These are phyloP conservation scores for Porphyrellus cyaneotinctus DNA, from an alignment of 768 basidiomycete species.

Conservation along the genomic window DNA sequence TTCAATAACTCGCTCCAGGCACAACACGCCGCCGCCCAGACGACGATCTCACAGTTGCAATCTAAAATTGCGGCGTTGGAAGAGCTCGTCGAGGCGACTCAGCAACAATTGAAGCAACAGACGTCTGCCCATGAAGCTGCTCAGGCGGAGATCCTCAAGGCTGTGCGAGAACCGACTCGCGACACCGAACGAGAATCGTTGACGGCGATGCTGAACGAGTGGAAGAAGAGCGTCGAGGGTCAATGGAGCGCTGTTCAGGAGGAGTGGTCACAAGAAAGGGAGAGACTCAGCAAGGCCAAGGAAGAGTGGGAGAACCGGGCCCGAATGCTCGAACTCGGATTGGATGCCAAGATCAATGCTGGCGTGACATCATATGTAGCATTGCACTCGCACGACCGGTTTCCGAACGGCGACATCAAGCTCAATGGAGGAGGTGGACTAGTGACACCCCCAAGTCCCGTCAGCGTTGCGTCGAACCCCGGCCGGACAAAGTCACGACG, in stretches of 20 bases:
- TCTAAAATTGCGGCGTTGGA: constrained; percentile 68
- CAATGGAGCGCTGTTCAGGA: constrained; percentile 75
- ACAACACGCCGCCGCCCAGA: constrained; percentile 74
- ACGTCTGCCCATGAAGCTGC: constrained; percentile 34
- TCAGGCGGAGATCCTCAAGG: constrained; percentile 31
- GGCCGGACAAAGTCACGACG: constrained; percentile 37
- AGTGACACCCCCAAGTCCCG: constrained; percentile 73
- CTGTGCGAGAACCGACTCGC: constrained; percentile 32
- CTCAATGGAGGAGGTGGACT: constrained; percentile 43
- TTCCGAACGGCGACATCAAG: constrained; percentile 32
- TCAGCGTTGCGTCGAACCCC: constrained; percentile 66
- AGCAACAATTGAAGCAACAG: constrained; percentile 38
- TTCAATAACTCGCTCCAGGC: constrained; percentile 69
- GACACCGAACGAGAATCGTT: constrained; percentile 46
- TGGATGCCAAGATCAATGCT: constrained; percentile 42
- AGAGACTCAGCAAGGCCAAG: constrained; percentile 64
- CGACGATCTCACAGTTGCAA: constrained; percentile 66
- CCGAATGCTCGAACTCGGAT: constrained; percentile 47
- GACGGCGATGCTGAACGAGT: constrained; percentile 55
- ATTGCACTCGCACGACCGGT: constrained; percentile 38
- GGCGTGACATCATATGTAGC: constrained; percentile 29
- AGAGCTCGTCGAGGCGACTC: constrained; percentile 51
- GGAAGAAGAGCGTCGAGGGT: constrained; percentile 77
- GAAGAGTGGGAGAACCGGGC: constrained; percentile 77
- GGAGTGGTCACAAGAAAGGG: constrained; percentile 80